Evolutionary conservation across 108 stramenopile species (phyloP).

Genomic region (Craspedostauros australis): DNA sequence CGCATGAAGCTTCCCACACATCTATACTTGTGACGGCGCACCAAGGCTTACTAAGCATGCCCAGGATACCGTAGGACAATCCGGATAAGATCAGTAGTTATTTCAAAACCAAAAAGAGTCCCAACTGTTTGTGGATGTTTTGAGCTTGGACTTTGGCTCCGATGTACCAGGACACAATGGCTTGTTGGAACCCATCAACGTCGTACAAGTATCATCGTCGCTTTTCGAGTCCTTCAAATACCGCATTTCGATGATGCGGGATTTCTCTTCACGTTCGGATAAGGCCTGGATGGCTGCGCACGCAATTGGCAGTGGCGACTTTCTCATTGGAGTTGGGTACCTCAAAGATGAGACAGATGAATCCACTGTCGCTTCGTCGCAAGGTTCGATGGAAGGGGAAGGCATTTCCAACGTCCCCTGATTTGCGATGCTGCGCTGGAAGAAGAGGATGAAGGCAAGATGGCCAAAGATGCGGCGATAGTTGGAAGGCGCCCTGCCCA

Average conservation of each 20-base stretch:
- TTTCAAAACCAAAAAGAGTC: too few relatives aligned
- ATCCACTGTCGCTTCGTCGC: constrained; percentile 32
- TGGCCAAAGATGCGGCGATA: constrained; percentile 82
- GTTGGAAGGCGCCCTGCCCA: constrained; percentile 60
- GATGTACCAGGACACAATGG: too few relatives aligned
- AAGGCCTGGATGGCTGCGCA: constrained; percentile 31
- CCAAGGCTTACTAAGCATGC: too few relatives aligned
- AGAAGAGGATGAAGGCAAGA: constrained; percentile 80
- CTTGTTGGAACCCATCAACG: constrained; percentile 12
- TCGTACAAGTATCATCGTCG: neutral
- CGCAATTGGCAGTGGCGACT: constrained; percentile 8
- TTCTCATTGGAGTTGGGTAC: constrained; percentile 49
- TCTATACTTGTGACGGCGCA: too few relatives aligned
- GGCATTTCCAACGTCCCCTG: constrained; percentile 71
- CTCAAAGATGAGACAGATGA: constrained; percentile 74
- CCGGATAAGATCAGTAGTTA: too few relatives aligned
- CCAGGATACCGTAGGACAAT: too few relatives aligned
- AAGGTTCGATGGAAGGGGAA: constrained; percentile 52
- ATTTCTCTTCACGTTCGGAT: constrained; percentile 59
- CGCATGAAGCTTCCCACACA: too few relatives aligned
- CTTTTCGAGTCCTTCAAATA: constrained; percentile 8
- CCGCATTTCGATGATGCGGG: constrained; percentile 51
- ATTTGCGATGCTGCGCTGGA: constrained; percentile 69
- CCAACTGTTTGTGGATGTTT: too few relatives aligned
- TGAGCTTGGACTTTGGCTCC: too few relatives aligned